A percentile compares a stretch with the other conserved stretches of the same genome.
phyloP scores from a whole-genome alignment of 148 eudicot species.

The Silene uniflora region DNA sequence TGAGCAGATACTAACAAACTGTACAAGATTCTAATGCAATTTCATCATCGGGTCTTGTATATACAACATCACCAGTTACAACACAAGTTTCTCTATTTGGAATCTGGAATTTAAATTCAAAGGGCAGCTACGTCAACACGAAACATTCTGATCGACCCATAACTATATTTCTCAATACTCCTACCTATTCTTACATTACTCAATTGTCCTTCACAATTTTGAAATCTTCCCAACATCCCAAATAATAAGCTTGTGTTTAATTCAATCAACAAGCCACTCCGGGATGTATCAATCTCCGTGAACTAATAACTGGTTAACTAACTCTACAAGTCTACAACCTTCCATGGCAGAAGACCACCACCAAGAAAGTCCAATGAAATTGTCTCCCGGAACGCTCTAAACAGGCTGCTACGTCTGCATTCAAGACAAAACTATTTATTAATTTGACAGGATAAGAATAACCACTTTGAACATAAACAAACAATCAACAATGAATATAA shows the following conservation, averaged over 20 bases:
- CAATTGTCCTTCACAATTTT: not conserved
- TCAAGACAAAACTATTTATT: not conserved
- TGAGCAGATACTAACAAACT: not conserved
- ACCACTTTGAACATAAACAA: too few relatives aligned
- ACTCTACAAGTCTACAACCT: not conserved
- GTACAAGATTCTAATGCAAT: conserved; percentile 14
- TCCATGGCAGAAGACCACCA: not conserved
- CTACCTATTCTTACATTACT: not conserved
- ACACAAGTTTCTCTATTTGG: conserved; percentile 6
- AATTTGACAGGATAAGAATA: too few relatives aligned
- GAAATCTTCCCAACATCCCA: not conserved
- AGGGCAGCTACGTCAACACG: conserved; percentile 1
- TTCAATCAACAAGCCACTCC: not conserved
- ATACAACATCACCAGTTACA: conserved; percentile 1
- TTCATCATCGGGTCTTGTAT: conserved; percentile 3
- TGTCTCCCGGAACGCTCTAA: not conserved
- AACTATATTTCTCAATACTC: not conserved
- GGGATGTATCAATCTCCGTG: not conserved
- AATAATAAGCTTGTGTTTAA: not conserved
- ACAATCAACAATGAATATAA: too few relatives aligned
- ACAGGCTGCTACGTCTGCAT: not conserved
- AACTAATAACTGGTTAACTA: not conserved
- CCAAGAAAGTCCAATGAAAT: not conserved
- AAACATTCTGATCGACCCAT: not conserved
- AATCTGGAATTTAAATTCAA: not conserved